Evolutionary conservation across 768 basidiomycete genomes (phyloP).

Genomic region (Suillus subaureus): DNA sequence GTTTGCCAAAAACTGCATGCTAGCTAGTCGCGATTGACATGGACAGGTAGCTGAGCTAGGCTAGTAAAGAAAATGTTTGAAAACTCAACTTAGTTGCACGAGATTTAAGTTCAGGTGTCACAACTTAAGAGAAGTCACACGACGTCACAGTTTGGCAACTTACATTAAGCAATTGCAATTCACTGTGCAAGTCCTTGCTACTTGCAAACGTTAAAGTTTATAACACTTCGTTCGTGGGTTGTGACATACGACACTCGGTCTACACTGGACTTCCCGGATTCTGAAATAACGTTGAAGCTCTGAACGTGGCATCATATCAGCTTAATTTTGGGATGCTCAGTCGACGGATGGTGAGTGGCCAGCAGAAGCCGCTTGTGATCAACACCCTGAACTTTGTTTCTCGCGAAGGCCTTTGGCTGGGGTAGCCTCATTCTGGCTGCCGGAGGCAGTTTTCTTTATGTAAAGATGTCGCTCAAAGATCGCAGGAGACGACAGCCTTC

Average conservation of each 20-base stretch:
- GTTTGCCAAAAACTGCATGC: not conserved
- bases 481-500: conserved; percentile 24
- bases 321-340: conserved; percentile 5
- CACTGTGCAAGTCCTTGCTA: not conserved
- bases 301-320: not conserved
- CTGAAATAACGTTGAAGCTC: not conserved
- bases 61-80: not conserved
- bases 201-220: not conserved
- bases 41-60: not conserved
- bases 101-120: not conserved
- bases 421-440: conserved; percentile 31
- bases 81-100: not conserved
- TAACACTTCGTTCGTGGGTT: not conserved
- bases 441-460: conserved; percentile 33
- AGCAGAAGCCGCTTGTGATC: not conserved
- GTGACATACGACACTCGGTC: not conserved
- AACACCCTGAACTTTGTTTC: not conserved
- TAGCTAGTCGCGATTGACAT: not conserved
- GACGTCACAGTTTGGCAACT: not conserved
- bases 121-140: not conserved
- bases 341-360: conserved; percentile 4
- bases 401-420: conserved; percentile 24
- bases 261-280: not conserved
- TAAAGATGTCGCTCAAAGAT: conserved; percentile 29
- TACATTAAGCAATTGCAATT: too few species aligned